phyloP scores from a whole-genome alignment of 768 basidiomycete genomes.

The Boletus sensibilis region DNA sequence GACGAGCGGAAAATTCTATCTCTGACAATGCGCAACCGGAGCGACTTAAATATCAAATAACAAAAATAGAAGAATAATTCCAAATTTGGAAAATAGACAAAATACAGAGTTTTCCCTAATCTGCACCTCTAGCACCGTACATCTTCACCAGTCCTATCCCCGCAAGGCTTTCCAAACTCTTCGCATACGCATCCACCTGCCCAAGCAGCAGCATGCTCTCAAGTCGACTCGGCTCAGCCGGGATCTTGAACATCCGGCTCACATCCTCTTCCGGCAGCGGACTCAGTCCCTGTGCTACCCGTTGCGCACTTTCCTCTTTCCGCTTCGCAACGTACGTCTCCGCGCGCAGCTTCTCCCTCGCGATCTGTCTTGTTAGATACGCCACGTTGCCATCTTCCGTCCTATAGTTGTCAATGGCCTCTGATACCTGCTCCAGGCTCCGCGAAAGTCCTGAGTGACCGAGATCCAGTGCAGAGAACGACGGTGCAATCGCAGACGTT shows the following conservation, averaged over 20 bases:
- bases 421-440: slow-evolving; percentile 82
- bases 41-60: background rate
- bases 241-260: slow-evolving; percentile 81
- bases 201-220: slow-evolving; percentile 85
- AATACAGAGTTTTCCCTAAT: background rate
- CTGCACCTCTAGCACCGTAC: slow-evolving; percentile 61
- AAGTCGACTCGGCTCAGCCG: slow-evolving; percentile 82
- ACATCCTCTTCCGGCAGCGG: slow-evolving; percentile 89
- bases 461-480: slow-evolving; percentile 69
- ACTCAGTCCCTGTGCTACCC: slow-evolving; percentile 78
- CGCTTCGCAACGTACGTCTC: slow-evolving; percentile 81
- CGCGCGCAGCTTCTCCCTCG: slow-evolving; percentile 76
- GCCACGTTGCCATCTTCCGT: slow-evolving; percentile 92
- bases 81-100: background rate
- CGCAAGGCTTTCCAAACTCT: slow-evolving; percentile 66
- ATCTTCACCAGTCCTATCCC: slow-evolving; percentile 74
- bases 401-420: slow-evolving; percentile 80
- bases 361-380: slow-evolving; percentile 84
- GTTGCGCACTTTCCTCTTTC: slow-evolving; percentile 80
- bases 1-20: background rate
- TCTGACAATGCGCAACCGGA: background rate
- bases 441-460: slow-evolving; percentile 66
- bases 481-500: slow-evolving; percentile 49
- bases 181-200: slow-evolving; percentile 83
- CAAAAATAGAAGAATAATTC: background rate